A percentile compares a stretch with the other conserved stretches of the same genome.
Evolutionary conservation across 768 basidiomycete genomes (phyloP).

Genomic region (Lactarius quietus): DNA sequence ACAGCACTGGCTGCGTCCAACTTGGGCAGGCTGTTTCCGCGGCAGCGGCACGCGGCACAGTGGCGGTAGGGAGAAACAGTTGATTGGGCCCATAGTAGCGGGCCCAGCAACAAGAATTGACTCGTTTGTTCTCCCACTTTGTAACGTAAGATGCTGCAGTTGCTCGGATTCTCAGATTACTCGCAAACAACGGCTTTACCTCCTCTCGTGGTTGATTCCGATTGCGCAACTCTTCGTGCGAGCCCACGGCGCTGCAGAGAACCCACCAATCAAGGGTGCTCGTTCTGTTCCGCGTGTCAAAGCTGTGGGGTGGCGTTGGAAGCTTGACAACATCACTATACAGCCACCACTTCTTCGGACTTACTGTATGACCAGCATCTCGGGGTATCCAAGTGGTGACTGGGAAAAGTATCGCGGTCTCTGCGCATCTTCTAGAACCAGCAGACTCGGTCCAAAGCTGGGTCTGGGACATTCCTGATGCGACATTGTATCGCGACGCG

Average conservation of each 20-base stretch:
- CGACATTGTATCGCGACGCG: neutral
- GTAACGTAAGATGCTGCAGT: neutral
- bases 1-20: conserved; percentile 13
- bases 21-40: conserved; percentile 7
- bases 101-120: neutral
- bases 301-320: neutral
- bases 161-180: neutral
- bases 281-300: neutral
- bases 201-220: neutral
- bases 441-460: neutral
- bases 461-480: conserved; percentile 3
- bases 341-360: neutral
- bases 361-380: conserved; percentile 1
- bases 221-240: neutral
- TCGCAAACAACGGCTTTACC: neutral
- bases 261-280: neutral
- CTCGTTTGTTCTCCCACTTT: neutral
- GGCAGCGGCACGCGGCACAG: neutral
- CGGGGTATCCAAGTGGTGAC: conserved; percentile 5
- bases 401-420: neutral
- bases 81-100: neutral
- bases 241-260: neutral
- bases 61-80: conserved; percentile 5
- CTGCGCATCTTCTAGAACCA: neutral
- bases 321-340: neutral